phyloP scores from a whole-genome alignment of 192 early-diverging fungal species.

The Obelidium mucronatum region DNA sequence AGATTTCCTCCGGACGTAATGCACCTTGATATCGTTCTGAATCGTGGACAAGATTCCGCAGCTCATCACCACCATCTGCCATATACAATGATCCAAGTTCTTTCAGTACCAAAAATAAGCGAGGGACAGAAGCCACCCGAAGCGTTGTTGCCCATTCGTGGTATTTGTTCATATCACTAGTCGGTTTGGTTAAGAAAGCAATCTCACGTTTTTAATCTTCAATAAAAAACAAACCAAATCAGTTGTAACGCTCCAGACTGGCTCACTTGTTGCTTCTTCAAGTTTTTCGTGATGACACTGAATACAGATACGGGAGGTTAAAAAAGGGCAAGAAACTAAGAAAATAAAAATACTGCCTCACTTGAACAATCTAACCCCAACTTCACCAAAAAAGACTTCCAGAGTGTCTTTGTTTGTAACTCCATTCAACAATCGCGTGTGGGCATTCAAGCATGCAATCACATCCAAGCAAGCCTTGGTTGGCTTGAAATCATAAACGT shows the following conservation, averaged over 20 bases:
- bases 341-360: constrained; percentile 47
- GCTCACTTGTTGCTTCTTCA: constrained; percentile 81
- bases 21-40: constrained; percentile 75
- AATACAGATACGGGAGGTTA: constrained; percentile 1
- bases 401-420: constrained; percentile 84
- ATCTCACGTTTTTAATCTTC: no score
- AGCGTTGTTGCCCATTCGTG: constrained; percentile 74
- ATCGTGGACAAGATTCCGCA: constrained; percentile 81
- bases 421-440: constrained; percentile 76
- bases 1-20: constrained; percentile 80
- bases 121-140: constrained; percentile 68
- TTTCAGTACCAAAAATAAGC: constrained; percentile 80
- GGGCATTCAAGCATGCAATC: constrained; percentile 79
- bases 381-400: constrained; percentile 90
- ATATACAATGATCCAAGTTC: constrained; percentile 84
- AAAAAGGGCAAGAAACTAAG: not conserved
- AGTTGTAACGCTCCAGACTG: constrained; percentile 90
- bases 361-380: constrained; percentile 88
- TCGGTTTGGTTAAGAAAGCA: constrained; percentile 16
- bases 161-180: constrained; percentile 78
- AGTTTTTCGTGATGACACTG: constrained; percentile 83
- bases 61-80: constrained; percentile 72
- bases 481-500: constrained; percentile 69
- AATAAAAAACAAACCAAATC: constrained; percentile 62
- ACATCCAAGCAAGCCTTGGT: constrained; percentile 82